phyloP scores from a whole-genome alignment of 163 green algal species.

The Chlamydomonas reinhardtii region DNA sequence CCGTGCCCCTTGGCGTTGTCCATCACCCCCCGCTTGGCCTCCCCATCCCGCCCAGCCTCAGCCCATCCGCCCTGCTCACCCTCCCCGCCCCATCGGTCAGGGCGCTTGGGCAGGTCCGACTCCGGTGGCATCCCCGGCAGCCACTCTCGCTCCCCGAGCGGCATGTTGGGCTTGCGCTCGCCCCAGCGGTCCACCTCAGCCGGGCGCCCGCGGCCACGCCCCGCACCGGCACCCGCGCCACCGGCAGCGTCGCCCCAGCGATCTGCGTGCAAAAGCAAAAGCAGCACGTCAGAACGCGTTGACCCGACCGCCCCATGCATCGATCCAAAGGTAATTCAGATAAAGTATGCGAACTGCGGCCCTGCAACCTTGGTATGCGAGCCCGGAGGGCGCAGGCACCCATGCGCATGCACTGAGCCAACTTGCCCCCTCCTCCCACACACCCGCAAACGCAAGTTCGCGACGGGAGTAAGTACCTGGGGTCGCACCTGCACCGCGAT shows the following conservation, averaged over 20 bases:
- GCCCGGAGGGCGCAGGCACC: too few relatives aligned
- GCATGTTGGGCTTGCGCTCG: conserved; percentile 21
- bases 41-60: too few relatives aligned
- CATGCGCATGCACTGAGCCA: too few relatives aligned
- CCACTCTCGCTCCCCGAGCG: conserved; percentile 30
- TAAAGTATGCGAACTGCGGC: too few relatives aligned
- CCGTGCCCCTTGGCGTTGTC: too few relatives aligned
- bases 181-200: conserved; percentile 20
- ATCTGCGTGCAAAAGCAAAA: conserved; percentile 24
- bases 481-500: conserved; percentile 9
- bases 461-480: neutral
- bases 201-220: conserved; percentile 8
- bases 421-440: too few relatives aligned
- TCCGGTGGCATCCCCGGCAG: conserved; percentile 46
- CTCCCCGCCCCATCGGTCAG: conserved; percentile 23
- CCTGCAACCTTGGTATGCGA: too few relatives aligned
- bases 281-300: too few relatives aligned
- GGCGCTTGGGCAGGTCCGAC: conserved; percentile 48
- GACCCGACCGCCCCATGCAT: too few relatives aligned
- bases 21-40: too few relatives aligned
- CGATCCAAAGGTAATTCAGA: too few relatives aligned
- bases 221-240: neutral
- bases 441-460: neutral
- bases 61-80: neutral
- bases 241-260: conserved; percentile 28